Evolutionary conservation across 1,284 basidiomycete species (phyloP).

Genomic region (Ustilago hordei): DNA sequence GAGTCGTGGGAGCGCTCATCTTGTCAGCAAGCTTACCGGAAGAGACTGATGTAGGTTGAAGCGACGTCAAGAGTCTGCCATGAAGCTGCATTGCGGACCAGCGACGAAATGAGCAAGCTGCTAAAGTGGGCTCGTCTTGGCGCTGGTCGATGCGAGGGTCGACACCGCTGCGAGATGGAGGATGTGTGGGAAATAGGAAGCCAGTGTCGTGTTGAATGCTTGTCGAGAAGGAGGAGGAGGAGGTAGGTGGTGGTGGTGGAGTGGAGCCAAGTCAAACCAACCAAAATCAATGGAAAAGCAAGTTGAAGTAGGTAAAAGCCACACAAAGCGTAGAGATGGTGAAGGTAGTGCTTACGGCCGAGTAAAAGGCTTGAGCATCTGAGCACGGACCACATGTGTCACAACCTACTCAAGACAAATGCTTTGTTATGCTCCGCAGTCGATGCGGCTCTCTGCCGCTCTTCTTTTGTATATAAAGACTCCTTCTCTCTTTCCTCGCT

Average conservation of each 20-base stretch:
- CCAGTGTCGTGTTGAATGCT: background rate
- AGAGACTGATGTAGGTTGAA: background rate
- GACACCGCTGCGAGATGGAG: background rate
- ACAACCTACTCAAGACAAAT: no score
- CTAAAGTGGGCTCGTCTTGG: background rate
- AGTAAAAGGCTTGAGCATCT: no score
- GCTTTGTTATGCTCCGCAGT: no score
- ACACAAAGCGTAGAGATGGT: no score
- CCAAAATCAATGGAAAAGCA: background rate
- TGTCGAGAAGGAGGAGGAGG: background rate
- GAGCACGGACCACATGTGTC: no score
- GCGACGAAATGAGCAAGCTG: background rate
- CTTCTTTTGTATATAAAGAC: no score
- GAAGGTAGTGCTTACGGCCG: no score
- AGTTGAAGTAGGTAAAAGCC: no score
- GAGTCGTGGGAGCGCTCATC: slow-evolving; percentile 23
- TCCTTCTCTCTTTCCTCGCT: no score
- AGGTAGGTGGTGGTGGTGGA: background rate
- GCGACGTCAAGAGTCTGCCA: background rate
- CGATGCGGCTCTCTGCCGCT: no score
- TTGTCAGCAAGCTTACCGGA: slow-evolving; percentile 5
- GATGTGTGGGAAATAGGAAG: background rate
- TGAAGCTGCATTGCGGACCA: slow-evolving; percentile 17
- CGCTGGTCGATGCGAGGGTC: background rate
- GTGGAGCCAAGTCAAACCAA: slow-evolving; percentile 6